Percentiles rank a stretch among this genome's conserved stretches.
These are phyloP conservation scores for Stachybotrys chartarum DNA, from an alignment of 2,329 filamentous ascomycete genomes.

Conservation along the genomic window DNA sequence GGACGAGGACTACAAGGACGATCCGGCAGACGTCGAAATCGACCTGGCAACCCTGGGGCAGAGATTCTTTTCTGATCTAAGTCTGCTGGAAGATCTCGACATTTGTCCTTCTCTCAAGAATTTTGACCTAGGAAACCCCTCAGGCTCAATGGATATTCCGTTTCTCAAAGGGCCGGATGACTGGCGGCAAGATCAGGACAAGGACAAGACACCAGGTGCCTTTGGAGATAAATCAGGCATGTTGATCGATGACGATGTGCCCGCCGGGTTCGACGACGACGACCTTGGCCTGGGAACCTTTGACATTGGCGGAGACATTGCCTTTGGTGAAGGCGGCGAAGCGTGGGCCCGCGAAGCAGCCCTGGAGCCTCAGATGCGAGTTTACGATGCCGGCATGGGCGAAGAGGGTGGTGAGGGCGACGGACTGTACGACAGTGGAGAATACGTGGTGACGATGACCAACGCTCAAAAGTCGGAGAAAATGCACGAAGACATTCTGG, in stretches of 20 bases:
- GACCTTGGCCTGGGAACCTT: conserved; percentile 68
- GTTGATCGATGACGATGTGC: conserved; percentile 81
- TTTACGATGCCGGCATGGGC: conserved; percentile 60
- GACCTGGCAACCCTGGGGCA: conserved; percentile 68
- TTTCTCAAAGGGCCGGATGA: conserved; percentile 87
- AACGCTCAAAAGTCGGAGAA: conserved; percentile 57
- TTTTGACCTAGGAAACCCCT: conserved; percentile 83
- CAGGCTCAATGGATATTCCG: conserved; percentile 79
- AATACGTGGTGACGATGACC: conserved; percentile 75
- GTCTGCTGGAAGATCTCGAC: conserved; percentile 73
- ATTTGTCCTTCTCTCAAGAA: conserved; percentile 92
- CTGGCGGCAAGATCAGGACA: conserved; percentile 66
- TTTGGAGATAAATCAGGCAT: conserved; percentile 67
- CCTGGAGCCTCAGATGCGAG: conserved; percentile 75
- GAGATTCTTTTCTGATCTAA: conserved; percentile 81
- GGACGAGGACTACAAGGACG: conserved; percentile 29
- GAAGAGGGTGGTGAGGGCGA: conserved; percentile 39
- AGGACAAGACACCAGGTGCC: conserved; percentile 46
- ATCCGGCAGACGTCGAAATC: conserved; percentile 58
- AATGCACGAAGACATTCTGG: conserved; percentile 88
- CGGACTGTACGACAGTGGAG: conserved; percentile 48
- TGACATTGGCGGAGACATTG: conserved; percentile 64
- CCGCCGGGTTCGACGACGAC: conserved; percentile 64
- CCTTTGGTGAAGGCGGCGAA: conserved; percentile 93
- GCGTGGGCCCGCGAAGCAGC: conserved; percentile 90